Conservation (phyloP, 78 protist genomes). For the Bodo saltans region DNA sequence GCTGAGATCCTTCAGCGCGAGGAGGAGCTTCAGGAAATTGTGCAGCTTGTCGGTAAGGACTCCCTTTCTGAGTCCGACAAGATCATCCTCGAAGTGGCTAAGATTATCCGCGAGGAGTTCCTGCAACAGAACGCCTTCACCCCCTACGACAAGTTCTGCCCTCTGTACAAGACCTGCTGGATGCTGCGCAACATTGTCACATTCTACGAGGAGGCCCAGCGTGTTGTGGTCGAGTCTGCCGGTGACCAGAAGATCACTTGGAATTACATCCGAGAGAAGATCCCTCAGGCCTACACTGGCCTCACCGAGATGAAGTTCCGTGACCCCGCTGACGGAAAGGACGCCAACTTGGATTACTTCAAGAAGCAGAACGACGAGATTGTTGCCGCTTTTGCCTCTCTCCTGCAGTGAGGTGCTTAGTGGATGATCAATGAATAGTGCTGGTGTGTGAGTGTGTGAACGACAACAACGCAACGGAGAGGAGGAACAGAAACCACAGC, state of each 20-base stretch:
- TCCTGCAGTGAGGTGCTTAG: background rate
- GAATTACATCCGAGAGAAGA: constrained; percentile 24
- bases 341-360: background rate
- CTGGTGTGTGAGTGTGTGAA: background rate
- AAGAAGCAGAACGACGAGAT: background rate
- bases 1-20: constrained; percentile 92
- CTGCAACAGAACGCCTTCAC: constrained; percentile 94
- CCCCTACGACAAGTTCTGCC: constrained; percentile 92
- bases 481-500: too few relatives aligned
- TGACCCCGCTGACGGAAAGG: constrained; percentile 45
- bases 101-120: constrained; percentile 95
- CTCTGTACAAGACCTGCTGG: constrained; percentile 97
- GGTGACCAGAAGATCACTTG: constrained; percentile 23
- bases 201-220: constrained; percentile 74
- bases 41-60: constrained; percentile 98
- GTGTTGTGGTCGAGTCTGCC: constrained; percentile 48
- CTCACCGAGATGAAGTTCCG: constrained; percentile 43
- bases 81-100: constrained; percentile 91
- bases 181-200: constrained; percentile 86
- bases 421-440: background rate
- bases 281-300: constrained; percentile 15
- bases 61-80: constrained; percentile 98
- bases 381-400: background rate
- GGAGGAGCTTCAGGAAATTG: constrained; percentile 95
- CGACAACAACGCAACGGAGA: background rate